Evolutionary conservation across 148 eudicot species (phyloP), one percentile per base, ranked within the genome.

Genomic region (Linanthus parryae): DNA sequence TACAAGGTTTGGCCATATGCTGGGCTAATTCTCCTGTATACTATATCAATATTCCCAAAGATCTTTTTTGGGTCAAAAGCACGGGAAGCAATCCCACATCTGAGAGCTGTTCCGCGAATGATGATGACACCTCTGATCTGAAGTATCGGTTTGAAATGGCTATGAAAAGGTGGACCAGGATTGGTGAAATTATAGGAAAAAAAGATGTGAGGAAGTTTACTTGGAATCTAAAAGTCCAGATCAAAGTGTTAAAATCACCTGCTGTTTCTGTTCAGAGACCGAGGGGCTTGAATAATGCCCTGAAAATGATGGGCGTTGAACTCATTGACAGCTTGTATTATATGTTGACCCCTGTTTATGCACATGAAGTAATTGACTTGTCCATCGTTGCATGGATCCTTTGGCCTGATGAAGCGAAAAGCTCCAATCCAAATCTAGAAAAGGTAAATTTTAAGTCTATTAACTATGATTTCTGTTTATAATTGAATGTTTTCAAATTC

Each of bases 341-440:
- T 67, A 52, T 70, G 65, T 48, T 87, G 52, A 60, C 78, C 20
- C 72, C 78, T 5, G 38, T 80, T 63, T 59, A 38, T 16, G 50
- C 81, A 55, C 59, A 67, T 60, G 65, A 64, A 75, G 89, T 59
- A 31, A 66, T 92, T 50, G 98, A 92, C 69, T 14, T 84, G 59
- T 71, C 79, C 56, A 58, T 87, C 34, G 87, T 77, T 26, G 70
- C 96, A 19, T 92, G 98, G 98, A 84, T 84, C 56, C 88, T 92
- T 70, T 92, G 96, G 85, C 98, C 98, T 48, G 98, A 92, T 58
- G 98, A 92, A 66, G 94, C 81, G 73, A 75, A 72, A 66, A 87
- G 81, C 68, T 87, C 98, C 30, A 77, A 66, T 56, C 94, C 98
- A 29, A 87, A 80, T 77, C 56, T 92, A 40, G 98, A 92, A 58